A percentile compares a stretch with the other conserved stretches of the same genome.
Evolutionary conservation across 768 basidiomycete genomes (phyloP).

Genomic region (Hygrophorus pudorinus): DNA sequence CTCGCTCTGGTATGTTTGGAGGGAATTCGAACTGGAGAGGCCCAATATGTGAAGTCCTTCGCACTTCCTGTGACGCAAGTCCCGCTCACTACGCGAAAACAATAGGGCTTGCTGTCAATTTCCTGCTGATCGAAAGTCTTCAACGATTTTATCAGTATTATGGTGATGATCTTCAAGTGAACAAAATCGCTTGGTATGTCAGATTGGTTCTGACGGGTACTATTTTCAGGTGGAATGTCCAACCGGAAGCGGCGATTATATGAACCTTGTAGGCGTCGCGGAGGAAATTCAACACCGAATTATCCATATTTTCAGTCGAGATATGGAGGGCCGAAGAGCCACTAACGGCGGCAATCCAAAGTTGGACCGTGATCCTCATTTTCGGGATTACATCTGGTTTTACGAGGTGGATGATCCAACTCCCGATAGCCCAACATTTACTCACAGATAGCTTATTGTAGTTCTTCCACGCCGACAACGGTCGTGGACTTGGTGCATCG

Average conservation of each 20-base stretch:
- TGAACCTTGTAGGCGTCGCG: constrained; percentile 89
- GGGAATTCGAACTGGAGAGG: constrained; percentile 98
- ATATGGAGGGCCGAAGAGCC: constrained; percentile 76
- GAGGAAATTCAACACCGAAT: constrained; percentile 99
- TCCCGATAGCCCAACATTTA: neutral
- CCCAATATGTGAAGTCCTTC: constrained; percentile 55
- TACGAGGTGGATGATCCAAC: constrained; percentile 54
- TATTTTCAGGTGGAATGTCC: constrained; percentile 75
- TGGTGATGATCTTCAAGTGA: constrained; percentile 74
- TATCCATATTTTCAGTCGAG: constrained; percentile 96
- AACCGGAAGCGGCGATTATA: constrained; percentile 93
- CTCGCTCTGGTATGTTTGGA: constrained; percentile 94
- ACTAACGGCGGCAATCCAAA: constrained; percentile 86
- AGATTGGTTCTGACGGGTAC: neutral
- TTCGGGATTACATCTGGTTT: constrained; percentile 95
- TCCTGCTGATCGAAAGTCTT: constrained; percentile 89
- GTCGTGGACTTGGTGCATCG: constrained; percentile 89
- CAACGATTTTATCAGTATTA: constrained; percentile 99
- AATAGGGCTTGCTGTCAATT: constrained; percentile 90
- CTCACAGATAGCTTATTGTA: constrained; percentile 17
- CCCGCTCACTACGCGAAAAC: neutral
- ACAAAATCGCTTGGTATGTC: neutral
- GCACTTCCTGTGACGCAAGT: neutral
- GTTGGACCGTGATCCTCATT: constrained; percentile 87
- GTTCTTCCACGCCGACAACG: constrained; percentile 95